phyloP scores from a whole-genome alignment of 306 rosid genomes.

The Lathyrus tuberosus region DNA sequence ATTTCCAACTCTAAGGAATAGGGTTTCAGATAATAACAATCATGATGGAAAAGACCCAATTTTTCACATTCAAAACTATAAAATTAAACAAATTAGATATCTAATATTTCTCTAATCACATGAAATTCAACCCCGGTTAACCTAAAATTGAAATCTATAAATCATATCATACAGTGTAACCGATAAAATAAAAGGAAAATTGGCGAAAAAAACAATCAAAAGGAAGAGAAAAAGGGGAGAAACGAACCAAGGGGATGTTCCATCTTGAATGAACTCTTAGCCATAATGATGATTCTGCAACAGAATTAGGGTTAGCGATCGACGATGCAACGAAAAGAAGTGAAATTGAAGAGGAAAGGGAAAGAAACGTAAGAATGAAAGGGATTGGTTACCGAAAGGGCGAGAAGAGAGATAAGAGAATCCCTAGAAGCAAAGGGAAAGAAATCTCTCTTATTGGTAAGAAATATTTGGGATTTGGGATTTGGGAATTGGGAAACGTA shows the following conservation, averaged over 20 bases:
- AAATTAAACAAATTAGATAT: neutral
- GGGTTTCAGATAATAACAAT: neutral
- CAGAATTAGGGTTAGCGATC: constrained; percentile 40
- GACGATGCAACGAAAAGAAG: neutral
- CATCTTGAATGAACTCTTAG: constrained; percentile 57
- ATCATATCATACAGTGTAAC: neutral
- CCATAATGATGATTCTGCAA: constrained; percentile 47
- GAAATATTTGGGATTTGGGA: neutral
- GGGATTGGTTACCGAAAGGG: constrained; percentile 27
- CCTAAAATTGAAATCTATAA: neutral
- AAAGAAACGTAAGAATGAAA: neutral
- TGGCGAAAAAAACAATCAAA: no score
- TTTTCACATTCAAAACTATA: neutral
- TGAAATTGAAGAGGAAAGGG: neutral
- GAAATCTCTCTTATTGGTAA: neutral
- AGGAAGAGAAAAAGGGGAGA: neutral
- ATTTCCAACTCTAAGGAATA: neutral
- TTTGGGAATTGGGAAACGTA: neutral
- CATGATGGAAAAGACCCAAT: neutral
- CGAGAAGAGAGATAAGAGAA: constrained; percentile 9
- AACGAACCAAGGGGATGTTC: constrained; percentile 57
- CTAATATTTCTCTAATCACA: neutral
- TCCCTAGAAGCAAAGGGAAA: constrained; percentile 7
- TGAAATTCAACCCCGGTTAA: constrained; percentile 8
- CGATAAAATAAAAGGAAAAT: neutral